These are phyloP conservation scores for Leccinum discolor DNA, from an alignment of 1,284 basidiomycete species.

Conservation along the genomic window DNA sequence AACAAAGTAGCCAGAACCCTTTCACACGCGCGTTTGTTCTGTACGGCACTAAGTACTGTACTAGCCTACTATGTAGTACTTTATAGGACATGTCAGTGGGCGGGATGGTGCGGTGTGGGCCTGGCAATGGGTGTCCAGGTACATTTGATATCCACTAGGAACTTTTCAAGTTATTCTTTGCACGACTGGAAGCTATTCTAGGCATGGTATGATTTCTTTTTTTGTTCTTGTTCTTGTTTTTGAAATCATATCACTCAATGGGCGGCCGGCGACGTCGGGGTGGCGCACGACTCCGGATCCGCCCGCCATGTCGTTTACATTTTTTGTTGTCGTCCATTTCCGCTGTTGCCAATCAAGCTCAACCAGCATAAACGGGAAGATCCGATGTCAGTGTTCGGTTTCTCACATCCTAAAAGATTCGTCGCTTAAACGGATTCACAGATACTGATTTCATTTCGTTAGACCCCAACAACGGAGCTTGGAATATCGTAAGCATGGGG, in stretches of 20 bases:
- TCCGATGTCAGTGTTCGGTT: conserved; percentile 29
- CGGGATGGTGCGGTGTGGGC: background rate
- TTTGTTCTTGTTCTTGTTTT: background rate
- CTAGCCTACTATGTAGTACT: background rate
- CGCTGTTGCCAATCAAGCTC: conserved; percentile 31
- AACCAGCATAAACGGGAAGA: conserved; percentile 36
- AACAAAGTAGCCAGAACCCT: no score
- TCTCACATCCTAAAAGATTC: background rate
- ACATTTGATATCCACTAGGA: background rate
- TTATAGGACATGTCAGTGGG: background rate
- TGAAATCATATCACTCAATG: background rate
- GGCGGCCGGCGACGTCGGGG: background rate
- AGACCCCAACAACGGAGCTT: background rate
- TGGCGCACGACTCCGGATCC: background rate
- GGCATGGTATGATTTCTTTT: background rate
- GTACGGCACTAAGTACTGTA: no score
- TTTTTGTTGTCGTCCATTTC: no score
- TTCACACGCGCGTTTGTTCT: no score
- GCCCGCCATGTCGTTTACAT: background rate
- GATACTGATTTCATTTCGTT: background rate
- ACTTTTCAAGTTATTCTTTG: background rate
- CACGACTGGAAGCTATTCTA: background rate
- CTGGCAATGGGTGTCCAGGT: background rate
- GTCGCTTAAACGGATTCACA: background rate
- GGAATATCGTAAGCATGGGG: background rate